Evolutionary conservation across 225 moss, liverwort and hornwort species (phyloP).

Genomic region (Straminergon stramineum): DNA sequence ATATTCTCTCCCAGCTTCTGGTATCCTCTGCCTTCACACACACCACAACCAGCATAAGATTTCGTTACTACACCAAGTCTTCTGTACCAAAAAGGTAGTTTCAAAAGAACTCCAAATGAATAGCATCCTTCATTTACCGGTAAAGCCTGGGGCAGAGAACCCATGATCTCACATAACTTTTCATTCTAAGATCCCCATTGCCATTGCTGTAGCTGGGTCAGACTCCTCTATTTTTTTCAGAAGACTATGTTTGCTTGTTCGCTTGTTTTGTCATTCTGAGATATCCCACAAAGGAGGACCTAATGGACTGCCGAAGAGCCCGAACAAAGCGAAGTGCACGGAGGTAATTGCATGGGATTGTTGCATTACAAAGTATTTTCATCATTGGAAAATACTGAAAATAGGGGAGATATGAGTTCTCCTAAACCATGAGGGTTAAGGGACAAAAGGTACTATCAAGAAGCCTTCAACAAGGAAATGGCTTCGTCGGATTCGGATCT

Average conservation of each 20-base stretch:
- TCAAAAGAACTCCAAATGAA: background rate
- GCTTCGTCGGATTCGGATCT: background rate
- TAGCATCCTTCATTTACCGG: background rate
- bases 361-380: background rate
- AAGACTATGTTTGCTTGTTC: background rate
- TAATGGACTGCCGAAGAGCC: background rate
- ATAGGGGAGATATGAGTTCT: background rate
- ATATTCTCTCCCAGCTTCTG: constrained; percentile 82
- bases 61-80: background rate
- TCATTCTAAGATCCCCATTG: background rate
- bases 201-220: background rate
- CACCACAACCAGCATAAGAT: constrained; percentile 3
- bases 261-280: background rate
- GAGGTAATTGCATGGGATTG: background rate
- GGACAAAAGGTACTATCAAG: background rate
- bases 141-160: background rate
- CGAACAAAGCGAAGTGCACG: background rate
- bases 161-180: background rate
- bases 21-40: constrained; percentile 74
- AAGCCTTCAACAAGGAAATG: background rate
- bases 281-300: background rate
- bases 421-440: background rate
- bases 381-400: background rate
- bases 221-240: background rate
- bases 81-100: background rate